These are phyloP conservation scores for Xylariaceae sp. DNA, from an alignment of 2,329 filamentous ascomycete genomes.

Conservation along the genomic window DNA sequence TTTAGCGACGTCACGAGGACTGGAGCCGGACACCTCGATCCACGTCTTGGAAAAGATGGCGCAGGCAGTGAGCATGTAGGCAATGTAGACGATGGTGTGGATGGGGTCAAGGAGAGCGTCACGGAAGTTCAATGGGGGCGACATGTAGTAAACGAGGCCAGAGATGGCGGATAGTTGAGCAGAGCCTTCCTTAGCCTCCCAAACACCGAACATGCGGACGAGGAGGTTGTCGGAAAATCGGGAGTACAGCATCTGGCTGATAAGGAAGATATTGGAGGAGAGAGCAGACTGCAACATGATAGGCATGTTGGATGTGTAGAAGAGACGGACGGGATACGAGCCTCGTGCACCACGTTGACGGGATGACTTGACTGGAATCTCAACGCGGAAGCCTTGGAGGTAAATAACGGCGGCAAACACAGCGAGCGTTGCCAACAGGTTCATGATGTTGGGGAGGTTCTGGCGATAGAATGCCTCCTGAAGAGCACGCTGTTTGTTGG, in stretches of 20 bases:
- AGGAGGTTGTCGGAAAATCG: slow-evolving; percentile 99
- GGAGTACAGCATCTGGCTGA: slow-evolving; percentile 99
- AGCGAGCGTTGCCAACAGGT: slow-evolving; percentile 84
- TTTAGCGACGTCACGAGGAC: slow-evolving; percentile 97
- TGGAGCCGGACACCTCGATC: slow-evolving; percentile 98
- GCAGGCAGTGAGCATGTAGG: slow-evolving; percentile 97
- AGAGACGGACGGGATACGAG: slow-evolving; percentile 96
- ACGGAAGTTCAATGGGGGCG: slow-evolving; percentile 93
- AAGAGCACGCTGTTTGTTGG: slow-evolving; percentile 97
- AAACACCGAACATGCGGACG: slow-evolving; percentile 94
- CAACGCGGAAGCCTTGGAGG: slow-evolving; percentile 97
- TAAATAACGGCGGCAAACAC: slow-evolving; percentile 99
- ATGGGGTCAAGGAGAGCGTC: slow-evolving; percentile 95
- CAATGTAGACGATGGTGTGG: slow-evolving; percentile 91
- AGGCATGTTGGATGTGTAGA: slow-evolving; percentile 99
- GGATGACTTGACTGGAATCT: slow-evolving; percentile 99
- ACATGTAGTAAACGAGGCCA: slow-evolving; percentile 99
- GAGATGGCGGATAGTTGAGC: slow-evolving; percentile 91
- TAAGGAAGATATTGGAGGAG: slow-evolving; percentile 97
- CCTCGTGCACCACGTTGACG: slow-evolving; percentile 98
- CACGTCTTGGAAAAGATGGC: slow-evolving; percentile 99
- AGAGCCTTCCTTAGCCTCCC: slow-evolving; percentile 95
- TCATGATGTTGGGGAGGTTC: slow-evolving; percentile 99
- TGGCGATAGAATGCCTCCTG: slow-evolving; percentile 99
- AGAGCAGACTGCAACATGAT: slow-evolving; percentile 99